Base-by-base conservation (phyloP, 805 yeast species). In the Cyberlindnera bimundalis region DNA sequence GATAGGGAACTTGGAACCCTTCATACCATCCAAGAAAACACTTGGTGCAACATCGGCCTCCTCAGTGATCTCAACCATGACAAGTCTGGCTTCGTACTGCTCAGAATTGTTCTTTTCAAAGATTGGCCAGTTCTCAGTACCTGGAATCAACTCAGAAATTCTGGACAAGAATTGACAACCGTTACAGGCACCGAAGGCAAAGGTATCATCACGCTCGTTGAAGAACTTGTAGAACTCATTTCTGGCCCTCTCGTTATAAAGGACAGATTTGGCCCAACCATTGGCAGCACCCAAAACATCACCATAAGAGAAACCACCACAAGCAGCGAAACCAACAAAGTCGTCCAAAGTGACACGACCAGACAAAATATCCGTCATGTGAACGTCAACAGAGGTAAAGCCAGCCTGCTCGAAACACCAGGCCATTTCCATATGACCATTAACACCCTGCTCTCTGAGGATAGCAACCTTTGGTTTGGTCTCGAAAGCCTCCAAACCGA, bases 221-320 rank as follows among this genome's bases (percentile, higher is more conserved):
- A 93, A 93, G 65, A 93, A 93, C 36, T 67, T 73, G 50, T 69
- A 65, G 63, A 93, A 93, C 67, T 87, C 90, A 20, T 71, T 57
- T 60, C 93, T 79, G 27, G 91, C 84, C 40, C 67, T 70, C 27
- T 78, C 86, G 60, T 91, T 84, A 75, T 81, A 89, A 51, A 93
- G 68, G 9, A 93, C 96, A 14, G 97, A 87, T 59, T 88, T 89
- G 43, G 99, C 99, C 99, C 99, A 93, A 43, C 99, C 99, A 39
- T 91, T 84, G 61, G 96, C 99, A 26, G 99, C 99, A 53, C 99
- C 99, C 45, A 93, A 72, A 35, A 93, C 99, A 66, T 93, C 99
- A 73, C 99, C 99, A 59, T 90, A 93, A 2, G 97, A 88, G 73
- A 93, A 93, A 13, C 99, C 99, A 66, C 99, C 99, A 68, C 99